These are phyloP conservation scores for Euphorbia schlechtendalii DNA, from an alignment of 441 rosid genomes.

Conservation along the genomic window DNA sequence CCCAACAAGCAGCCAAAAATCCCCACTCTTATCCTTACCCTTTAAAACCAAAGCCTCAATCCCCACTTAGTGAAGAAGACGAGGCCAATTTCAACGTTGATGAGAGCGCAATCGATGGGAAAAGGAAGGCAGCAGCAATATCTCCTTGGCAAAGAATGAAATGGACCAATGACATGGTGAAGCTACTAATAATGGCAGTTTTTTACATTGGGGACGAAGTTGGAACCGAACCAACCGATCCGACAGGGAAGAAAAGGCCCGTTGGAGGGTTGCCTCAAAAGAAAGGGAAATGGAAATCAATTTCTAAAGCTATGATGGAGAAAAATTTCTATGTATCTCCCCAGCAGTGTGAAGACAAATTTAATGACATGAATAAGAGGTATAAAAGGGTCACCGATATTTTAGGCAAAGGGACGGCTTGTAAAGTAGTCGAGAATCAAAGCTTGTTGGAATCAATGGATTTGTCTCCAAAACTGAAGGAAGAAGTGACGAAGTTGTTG, in stretches of 20 bases:
- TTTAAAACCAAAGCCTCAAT: slow-evolving; percentile 40
- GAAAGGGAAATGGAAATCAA: slow-evolving; percentile 98
- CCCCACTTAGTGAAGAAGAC: slow-evolving; percentile 62
- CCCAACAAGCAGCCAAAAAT: slow-evolving; percentile 37
- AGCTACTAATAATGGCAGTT: slow-evolving; percentile 74
- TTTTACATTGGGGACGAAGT: slow-evolving; percentile 86
- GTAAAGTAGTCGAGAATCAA: slow-evolving; percentile 87
- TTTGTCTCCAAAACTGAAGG: slow-evolving; percentile 60
- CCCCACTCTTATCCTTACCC: slow-evolving; percentile 36
- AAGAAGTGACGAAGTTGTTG: slow-evolving; percentile 72
- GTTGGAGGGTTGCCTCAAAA: slow-evolving; percentile 73
- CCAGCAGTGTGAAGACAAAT: slow-evolving; percentile 95
- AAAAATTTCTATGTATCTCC: slow-evolving; percentile 90
- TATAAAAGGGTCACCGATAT: slow-evolving; percentile 94
- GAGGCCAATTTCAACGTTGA: slow-evolving; percentile 54
- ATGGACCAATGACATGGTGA: slow-evolving; percentile 91
- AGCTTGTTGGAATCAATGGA: slow-evolving; percentile 75
- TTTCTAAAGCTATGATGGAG: slow-evolving; percentile 92
- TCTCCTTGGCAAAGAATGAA: slow-evolving; percentile 98
- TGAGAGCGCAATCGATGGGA: slow-evolving; percentile 49
- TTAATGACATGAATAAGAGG: slow-evolving; percentile 93
- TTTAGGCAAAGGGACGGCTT: slow-evolving; percentile 80
- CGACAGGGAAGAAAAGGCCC: slow-evolving; percentile 45
- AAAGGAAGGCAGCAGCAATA: slow-evolving; percentile 28
- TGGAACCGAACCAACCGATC: slow-evolving; percentile 49